phyloP scores from a whole-genome alignment of 129 eudicot genomes.

The Helichrysum umbraculigerum region DNA sequence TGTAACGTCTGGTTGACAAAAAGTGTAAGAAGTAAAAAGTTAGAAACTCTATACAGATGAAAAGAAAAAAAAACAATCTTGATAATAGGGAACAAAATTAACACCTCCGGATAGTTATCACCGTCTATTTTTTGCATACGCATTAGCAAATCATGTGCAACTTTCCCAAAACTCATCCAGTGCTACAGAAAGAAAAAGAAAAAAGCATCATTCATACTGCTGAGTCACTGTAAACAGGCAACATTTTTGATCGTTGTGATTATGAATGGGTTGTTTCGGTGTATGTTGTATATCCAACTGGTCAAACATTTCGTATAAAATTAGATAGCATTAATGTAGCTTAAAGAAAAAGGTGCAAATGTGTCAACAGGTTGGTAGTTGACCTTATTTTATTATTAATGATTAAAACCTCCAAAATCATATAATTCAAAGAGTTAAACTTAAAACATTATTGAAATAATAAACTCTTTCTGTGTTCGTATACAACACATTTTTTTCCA shows the following conservation, averaged over 20 bases:
- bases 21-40: not conserved
- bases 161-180: slow-evolving; percentile 97
- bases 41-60: not conserved
- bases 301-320: not conserved
- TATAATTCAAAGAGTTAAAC: not conserved
- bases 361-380: not conserved
- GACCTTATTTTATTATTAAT: not conserved
- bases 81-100: not conserved
- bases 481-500: not conserved
- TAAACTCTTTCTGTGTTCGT: not conserved
- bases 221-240: not conserved
- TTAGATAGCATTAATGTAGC: not conserved
- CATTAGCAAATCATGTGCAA: slow-evolving; percentile 84
- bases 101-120: slow-evolving; percentile 93
- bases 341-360: not conserved
- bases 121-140: slow-evolving; percentile 92
- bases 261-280: not conserved
- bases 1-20: slow-evolving; percentile 59
- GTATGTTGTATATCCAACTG: not conserved
- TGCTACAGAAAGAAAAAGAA: slow-evolving; percentile 51
- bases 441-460: not conserved
- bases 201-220: not conserved
- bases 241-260: not conserved
- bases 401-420: not conserved
- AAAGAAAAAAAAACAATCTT: not conserved